phyloP scores from a whole-genome alignment of 306 rosid genomes.

The Spatholobus suberectus region DNA sequence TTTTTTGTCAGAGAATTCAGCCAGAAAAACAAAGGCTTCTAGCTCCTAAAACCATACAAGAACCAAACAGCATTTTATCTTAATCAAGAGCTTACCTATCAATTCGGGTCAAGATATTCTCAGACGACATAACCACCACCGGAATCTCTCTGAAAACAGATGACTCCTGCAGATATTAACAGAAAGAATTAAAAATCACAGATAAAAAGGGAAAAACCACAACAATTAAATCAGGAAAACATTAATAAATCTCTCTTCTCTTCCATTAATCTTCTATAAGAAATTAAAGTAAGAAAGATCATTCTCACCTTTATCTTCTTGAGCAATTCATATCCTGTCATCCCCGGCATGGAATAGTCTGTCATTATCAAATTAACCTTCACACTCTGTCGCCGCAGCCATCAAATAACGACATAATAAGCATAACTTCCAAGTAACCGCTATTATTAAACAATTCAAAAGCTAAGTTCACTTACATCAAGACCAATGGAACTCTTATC shows the following conservation, averaged over 20 bases:
- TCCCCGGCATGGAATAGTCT: constrained; percentile 99
- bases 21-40: constrained; percentile 2
- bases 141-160: constrained; percentile 85
- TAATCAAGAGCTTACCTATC: constrained; percentile 71
- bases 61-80: not conserved
- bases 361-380: constrained; percentile 95
- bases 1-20: not conserved
- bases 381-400: constrained; percentile 58
- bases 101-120: constrained; percentile 82
- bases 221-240: not conserved
- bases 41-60: constrained; percentile 5
- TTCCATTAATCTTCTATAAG: not conserved
- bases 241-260: not conserved
- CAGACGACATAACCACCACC: constrained; percentile 97
- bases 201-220: not conserved
- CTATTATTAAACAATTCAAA: not conserved
- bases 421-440: constrained; percentile 8
- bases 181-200: not conserved
- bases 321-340: constrained; percentile 93
- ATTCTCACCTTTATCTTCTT: constrained; percentile 83
- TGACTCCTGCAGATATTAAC: constrained; percentile 73
- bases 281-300: not conserved
- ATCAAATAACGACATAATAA: constrained; percentile 45
- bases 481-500: constrained; percentile 66
- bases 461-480: constrained; percentile 60